Percentiles rank a stretch among this genome's conserved stretches.
Evolutionary conservation across 257 asterid species (phyloP).

Genomic region (Hygrophila difformis): DNA sequence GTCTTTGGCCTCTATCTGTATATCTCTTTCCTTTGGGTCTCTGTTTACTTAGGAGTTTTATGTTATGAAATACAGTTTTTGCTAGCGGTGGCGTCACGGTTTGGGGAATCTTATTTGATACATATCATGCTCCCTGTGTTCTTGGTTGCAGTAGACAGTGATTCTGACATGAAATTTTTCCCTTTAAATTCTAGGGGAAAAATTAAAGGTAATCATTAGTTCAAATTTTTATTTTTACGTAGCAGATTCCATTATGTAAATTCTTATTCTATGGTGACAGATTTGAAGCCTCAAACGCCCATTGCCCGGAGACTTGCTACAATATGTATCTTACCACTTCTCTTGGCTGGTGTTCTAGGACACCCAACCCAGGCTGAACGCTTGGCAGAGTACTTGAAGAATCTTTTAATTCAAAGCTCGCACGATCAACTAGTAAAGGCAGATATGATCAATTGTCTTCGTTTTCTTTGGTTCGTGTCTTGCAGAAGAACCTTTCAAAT

Average conservation of each 20-base stretch:
- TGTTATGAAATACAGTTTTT: slow-evolving; percentile 52
- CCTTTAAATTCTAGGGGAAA: slow-evolving; percentile 46
- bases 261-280: slow-evolving; percentile 28
- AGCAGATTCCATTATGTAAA: slow-evolving; percentile 7
- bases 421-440: slow-evolving; percentile 54
- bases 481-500: slow-evolving; percentile 9
- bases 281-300: slow-evolving; percentile 67
- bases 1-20: slow-evolving; percentile 8
- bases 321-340: slow-evolving; percentile 82
- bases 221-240: slow-evolving; percentile 5
- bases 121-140: slow-evolving; percentile 82
- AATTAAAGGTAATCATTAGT: slow-evolving; percentile 38
- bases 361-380: slow-evolving; percentile 58
- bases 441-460: slow-evolving; percentile 72
- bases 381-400: slow-evolving; percentile 65
- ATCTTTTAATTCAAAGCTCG: slow-evolving; percentile 51
- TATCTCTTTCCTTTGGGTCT: slow-evolving; percentile 8
- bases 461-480: slow-evolving; percentile 74
- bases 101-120: slow-evolving; percentile 75
- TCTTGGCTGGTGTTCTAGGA: slow-evolving; percentile 95
- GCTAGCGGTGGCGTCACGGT: slow-evolving; percentile 53
- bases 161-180: slow-evolving; percentile 56
- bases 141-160: slow-evolving; percentile 76
- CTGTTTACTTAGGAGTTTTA: slow-evolving; percentile 13
- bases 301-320: slow-evolving; percentile 64